Evolutionary conservation across 768 basidiomycete genomes (phyloP).

Genomic region (Aureoboletus auriporus): DNA sequence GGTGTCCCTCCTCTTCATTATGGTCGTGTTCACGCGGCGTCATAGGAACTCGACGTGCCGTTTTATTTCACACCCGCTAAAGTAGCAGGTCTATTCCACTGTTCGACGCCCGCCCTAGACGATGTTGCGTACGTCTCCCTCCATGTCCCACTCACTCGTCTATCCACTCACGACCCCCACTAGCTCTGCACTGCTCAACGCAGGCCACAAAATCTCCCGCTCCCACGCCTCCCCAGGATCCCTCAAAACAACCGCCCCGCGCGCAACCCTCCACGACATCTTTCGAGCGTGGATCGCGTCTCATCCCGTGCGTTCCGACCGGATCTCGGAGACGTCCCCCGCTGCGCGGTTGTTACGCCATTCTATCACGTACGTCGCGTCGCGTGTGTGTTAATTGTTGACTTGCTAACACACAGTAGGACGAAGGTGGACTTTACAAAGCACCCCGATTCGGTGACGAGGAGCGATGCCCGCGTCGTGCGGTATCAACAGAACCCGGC

Average conservation of each 20-base stretch:
- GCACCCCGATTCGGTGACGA: slow-evolving; percentile 45
- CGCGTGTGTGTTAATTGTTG: neutral
- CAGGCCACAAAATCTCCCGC: slow-evolving; percentile 77
- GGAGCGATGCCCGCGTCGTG: slow-evolving; percentile 70
- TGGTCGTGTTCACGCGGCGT: neutral
- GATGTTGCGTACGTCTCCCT: slow-evolving; percentile 61
- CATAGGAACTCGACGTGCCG: slow-evolving; percentile 66
- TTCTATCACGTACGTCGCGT: slow-evolving; percentile 48
- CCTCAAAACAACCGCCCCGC: slow-evolving; percentile 82
- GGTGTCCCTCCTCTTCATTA: slow-evolving; percentile 13
- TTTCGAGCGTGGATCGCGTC: slow-evolving; percentile 47
- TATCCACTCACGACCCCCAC: too few species aligned
- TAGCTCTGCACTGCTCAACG: slow-evolving; percentile 83
- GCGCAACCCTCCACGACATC: slow-evolving; percentile 71
- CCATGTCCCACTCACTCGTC: too few species aligned
- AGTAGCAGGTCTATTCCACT: slow-evolving; percentile 80
- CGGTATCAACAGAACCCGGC: slow-evolving; percentile 62
- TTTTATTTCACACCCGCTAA: slow-evolving; percentile 89
- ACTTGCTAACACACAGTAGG: slow-evolving; percentile 28
- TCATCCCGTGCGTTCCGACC: slow-evolving; percentile 45
- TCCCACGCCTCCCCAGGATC: slow-evolving; percentile 90
- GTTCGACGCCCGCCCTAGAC: slow-evolving; percentile 67
- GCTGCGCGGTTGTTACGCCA: slow-evolving; percentile 64
- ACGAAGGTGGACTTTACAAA: slow-evolving; percentile 67
- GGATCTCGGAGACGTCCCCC: slow-evolving; percentile 72